Percentiles rank a stretch among this genome's conserved stretches.
Evolutionary conservation across 495 filamentous ascomycete species (phyloP).

Genomic region (Talaromyces borbonicus): DNA sequence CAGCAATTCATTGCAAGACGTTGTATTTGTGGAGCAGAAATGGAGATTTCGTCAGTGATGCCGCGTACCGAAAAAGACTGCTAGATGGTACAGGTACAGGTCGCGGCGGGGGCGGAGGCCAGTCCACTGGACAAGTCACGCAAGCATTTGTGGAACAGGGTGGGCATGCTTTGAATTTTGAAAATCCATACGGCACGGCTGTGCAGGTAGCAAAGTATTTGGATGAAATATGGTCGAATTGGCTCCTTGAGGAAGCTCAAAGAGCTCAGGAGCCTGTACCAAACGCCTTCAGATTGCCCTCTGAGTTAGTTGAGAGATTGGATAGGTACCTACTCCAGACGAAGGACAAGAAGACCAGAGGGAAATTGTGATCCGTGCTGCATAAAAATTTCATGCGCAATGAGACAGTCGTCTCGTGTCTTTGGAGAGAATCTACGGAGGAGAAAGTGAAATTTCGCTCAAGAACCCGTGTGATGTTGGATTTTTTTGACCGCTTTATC

Average conservation of each 20-base stretch:
- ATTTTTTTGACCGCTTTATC: no score
- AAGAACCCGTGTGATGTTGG: no score
- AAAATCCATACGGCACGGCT: slow-evolving; percentile 6
- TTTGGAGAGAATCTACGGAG: no score
- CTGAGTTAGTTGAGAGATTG: slow-evolving; percentile 2
- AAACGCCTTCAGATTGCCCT: not conserved
- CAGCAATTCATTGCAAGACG: slow-evolving; percentile 1
- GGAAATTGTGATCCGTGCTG: not conserved
- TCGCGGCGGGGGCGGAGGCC: slow-evolving; percentile 1
- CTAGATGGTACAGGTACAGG: slow-evolving; percentile 3
- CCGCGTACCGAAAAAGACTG: slow-evolving; percentile 4
- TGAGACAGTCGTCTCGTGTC: no score
- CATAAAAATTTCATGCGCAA: no score
- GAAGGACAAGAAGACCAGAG: not conserved
- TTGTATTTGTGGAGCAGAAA: slow-evolving; percentile 7
- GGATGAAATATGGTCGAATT: slow-evolving; percentile 1
- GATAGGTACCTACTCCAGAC: not conserved
- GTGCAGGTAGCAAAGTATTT: slow-evolving; percentile 5
- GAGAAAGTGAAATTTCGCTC: no score
- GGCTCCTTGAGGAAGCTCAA: slow-evolving; percentile 1
- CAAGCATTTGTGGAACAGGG: slow-evolving; percentile 6
- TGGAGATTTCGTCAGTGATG: not conserved
- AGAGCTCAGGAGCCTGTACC: not conserved
- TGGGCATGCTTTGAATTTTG: slow-evolving; percentile 7
- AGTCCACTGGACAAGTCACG: slow-evolving; percentile 3